Base-by-base conservation (phyloP, 1,139 yeast genomes). In the Suhomyces ambrosiae region DNA sequence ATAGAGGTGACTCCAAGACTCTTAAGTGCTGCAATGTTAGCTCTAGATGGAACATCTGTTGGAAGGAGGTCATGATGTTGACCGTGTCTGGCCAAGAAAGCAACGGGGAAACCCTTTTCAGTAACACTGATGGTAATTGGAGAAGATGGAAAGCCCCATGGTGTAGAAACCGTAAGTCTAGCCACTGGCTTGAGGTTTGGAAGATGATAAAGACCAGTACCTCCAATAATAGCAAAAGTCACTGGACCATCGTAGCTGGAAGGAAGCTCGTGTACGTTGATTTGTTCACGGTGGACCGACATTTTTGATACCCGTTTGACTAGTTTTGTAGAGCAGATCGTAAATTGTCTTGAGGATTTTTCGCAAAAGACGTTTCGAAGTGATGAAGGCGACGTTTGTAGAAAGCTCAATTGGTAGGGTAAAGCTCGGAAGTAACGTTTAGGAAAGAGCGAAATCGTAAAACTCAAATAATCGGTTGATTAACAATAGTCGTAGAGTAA, bases 141-240 rank as follows among this genome's bases (percentile, higher is more conserved):
- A 10, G 95, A 85, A 5, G 97, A 89, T 15, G 99, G 96, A 51
- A 75, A 76, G 6, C 98, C 99, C 97, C 98, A 92, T 16, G 99
- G 99, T 7, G 98, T 92, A 13, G 83, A 76, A 38, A 88, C 64
- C 6, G 86, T 79, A 35, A 89, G 67, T 50, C 85, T 73, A 17
- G 97, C 97, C 36, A 89, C 94, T 3, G 96, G 95, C 32, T 82
- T 76, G 46, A 90, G 71, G 40, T 87, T 80, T 30, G 86, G 88
- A 44, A 92, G 74, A 41, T 87, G 86, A 70, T 92, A 92, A 30
- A 92, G 76, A n/a, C 99, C 99, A 3, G 98, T 92, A 30, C 98
- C 98, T 26, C 98, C 98, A 59, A 92, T 92, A 48, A 92, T 80
- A 30, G 95, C 97, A 33, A 92, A 73, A 29, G 79, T 74, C 17